phyloP scores from a whole-genome alignment of 495 filamentous ascomycete species.

The Aspergillus indologenus region DNA sequence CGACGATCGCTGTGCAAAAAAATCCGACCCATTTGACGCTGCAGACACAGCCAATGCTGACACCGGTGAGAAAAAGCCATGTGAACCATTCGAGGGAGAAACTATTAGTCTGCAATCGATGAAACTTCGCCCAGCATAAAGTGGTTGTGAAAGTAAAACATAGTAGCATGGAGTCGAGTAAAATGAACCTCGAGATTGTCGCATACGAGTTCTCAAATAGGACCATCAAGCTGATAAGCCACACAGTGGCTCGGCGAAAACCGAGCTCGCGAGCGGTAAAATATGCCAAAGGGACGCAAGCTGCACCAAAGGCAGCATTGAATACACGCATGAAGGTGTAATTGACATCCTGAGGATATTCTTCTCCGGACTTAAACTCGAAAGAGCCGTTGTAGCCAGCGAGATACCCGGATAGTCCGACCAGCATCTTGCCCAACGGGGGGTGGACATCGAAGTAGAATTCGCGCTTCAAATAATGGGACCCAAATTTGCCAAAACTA shows the following conservation, averaged over 20 bases:
- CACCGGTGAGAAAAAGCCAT: constrained; percentile 86
- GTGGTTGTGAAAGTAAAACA: constrained; percentile 97
- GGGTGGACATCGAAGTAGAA: constrained; percentile 99
- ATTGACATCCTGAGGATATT: constrained; percentile 87
- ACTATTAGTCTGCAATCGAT: constrained; percentile 74
- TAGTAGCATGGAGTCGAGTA: constrained; percentile 95
- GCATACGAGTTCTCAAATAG: constrained; percentile 98
- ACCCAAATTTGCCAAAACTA: constrained; percentile 98
- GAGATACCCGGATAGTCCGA: constrained; percentile 90
- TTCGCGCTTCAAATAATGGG: constrained; percentile 96
- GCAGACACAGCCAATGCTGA: constrained; percentile 95
- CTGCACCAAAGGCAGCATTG: constrained; percentile 90
- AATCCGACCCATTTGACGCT: constrained; percentile 98
- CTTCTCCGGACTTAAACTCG: constrained; percentile 98
- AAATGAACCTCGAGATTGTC: constrained; percentile 95
- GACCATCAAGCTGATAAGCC: constrained; percentile 95
- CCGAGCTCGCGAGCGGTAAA: constrained; percentile 89
- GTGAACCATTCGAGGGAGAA: constrained; percentile 88
- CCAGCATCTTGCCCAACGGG: constrained; percentile 95
- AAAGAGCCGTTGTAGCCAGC: constrained; percentile 99
- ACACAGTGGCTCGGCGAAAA: constrained; percentile 80
- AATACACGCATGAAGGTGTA: constrained; percentile 99
- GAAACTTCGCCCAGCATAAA: constrained; percentile 94
- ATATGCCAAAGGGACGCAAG: constrained; percentile 92
- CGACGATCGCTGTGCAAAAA: constrained; percentile 91